phyloP scores from a whole-genome alignment of 495 filamentous ascomycete species.

The Friedmanniomyces endolithicus region DNA sequence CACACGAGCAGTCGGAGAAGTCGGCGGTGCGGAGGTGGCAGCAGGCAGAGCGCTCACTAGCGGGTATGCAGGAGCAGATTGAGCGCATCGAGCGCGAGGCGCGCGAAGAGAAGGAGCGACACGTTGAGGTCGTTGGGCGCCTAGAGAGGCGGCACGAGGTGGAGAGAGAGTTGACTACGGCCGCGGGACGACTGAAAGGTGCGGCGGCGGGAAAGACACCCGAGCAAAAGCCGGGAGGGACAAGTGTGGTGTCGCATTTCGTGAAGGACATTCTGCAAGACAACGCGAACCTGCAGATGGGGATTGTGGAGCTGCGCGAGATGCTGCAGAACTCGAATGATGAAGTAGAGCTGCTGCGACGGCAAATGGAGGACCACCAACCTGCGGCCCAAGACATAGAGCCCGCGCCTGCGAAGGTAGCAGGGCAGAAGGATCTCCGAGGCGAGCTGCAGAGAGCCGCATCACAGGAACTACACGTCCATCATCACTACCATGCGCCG shows the following conservation, averaged over 20 bases:
- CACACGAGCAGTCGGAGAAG: constrained; percentile 56
- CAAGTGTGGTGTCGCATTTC: constrained; percentile 73
- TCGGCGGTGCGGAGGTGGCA: constrained; percentile 71
- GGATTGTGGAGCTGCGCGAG: constrained; percentile 79
- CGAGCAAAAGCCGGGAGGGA: constrained; percentile 29
- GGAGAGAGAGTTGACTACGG: constrained; percentile 57
- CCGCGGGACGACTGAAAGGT: constrained; percentile 64
- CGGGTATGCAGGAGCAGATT: constrained; percentile 68
- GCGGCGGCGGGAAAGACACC: constrained; percentile 53
- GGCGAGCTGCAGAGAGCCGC: constrained; percentile 30
- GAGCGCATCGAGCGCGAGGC: constrained; percentile 82
- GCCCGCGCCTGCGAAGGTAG: constrained; percentile 39
- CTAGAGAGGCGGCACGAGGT: constrained; percentile 66
- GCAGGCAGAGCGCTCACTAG: constrained; percentile 61
- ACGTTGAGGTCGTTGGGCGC: constrained; percentile 65
- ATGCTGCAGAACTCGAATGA: constrained; percentile 89
- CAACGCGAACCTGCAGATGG: constrained; percentile 83
- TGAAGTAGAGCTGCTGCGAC: constrained; percentile 74
- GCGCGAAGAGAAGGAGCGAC: constrained; percentile 66
- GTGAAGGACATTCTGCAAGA: constrained; percentile 92
- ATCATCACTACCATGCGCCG: constrained; percentile 83
- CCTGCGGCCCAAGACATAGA: constrained; percentile 38
- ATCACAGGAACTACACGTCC: constrained; percentile 72
- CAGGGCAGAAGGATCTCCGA: constrained; percentile 51
- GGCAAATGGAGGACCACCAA: constrained; percentile 73